phyloP scores from a whole-genome alignment of 2,329 filamentous ascomycete genomes.

The Chrysoporthe austroafricana region DNA sequence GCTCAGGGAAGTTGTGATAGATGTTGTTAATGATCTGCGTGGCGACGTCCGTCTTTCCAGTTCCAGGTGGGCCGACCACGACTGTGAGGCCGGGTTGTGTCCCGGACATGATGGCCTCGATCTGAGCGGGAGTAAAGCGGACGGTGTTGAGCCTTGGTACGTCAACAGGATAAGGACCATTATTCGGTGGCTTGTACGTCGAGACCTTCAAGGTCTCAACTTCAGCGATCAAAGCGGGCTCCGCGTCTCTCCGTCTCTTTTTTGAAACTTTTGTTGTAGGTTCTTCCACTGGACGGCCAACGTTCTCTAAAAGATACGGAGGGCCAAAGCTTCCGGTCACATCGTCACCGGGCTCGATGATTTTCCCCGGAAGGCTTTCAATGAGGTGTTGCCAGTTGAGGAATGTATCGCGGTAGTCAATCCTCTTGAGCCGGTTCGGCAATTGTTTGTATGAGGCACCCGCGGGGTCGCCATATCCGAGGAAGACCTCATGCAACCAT shows the following conservation, averaged over 20 bases:
- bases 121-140: constrained; percentile 87
- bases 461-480: constrained; percentile 94
- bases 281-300: constrained; percentile 56
- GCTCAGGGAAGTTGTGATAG: constrained; percentile 94
- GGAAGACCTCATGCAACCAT: constrained; percentile 95
- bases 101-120: constrained; percentile 91
- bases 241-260: constrained; percentile 82
- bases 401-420: constrained; percentile 95
- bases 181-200: constrained; percentile 87
- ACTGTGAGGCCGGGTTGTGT: constrained; percentile 93
- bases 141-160: constrained; percentile 79
- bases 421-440: constrained; percentile 72
- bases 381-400: constrained; percentile 93
- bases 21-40: constrained; percentile 99
- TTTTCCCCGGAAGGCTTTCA: constrained; percentile 86
- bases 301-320: constrained; percentile 81
- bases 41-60: constrained; percentile 98
- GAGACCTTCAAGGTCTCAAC: constrained; percentile 77
- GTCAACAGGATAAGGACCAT: constrained; percentile 87
- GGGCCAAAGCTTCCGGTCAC: constrained; percentile 77
- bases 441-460: constrained; percentile 85
- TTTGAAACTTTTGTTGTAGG: constrained; percentile 68
- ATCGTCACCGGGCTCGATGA: constrained; percentile 76
- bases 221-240: constrained; percentile 64
- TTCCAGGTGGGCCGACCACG: constrained; percentile 92